Percentiles rank a stretch among this genome's conserved stretches.
Conservation (phyloP, 1,284 basidiomycete genomes). For the Moesziomyces sp. region DNA sequence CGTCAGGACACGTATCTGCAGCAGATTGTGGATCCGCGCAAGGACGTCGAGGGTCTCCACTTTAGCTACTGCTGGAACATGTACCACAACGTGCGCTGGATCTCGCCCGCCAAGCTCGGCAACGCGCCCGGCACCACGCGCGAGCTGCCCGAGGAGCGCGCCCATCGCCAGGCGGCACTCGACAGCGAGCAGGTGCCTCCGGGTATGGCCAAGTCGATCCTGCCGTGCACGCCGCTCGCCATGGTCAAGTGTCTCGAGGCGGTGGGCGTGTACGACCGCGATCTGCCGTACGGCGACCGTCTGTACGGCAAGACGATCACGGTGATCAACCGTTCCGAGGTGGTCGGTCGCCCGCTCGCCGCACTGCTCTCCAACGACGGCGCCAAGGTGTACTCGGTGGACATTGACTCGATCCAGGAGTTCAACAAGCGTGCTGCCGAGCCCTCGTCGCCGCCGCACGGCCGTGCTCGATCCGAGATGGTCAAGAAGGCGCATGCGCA, state of each 20-base stretch:
- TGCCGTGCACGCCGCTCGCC: constrained; percentile 95
- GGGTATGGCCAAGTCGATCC: constrained; percentile 89
- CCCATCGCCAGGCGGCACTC: constrained; percentile 35
- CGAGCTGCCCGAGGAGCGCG: constrained; percentile 50
- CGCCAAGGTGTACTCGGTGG: constrained; percentile 90
- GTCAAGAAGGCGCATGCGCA: constrained; percentile 73
- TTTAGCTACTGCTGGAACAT: constrained; percentile 72
- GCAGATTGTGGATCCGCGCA: constrained; percentile 90
- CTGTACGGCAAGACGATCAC: constrained; percentile 93
- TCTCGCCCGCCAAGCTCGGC: constrained; percentile 61
- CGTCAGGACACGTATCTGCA: constrained; percentile 93
- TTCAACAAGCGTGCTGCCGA: constrained; percentile 66
- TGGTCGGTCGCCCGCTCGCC: constrained; percentile 92
- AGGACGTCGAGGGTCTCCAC: constrained; percentile 96
- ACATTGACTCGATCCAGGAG: constrained; percentile 89
- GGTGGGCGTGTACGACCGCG: constrained; percentile 88
- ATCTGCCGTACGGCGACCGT: constrained; percentile 91
- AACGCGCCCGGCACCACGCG: constrained; percentile 63
- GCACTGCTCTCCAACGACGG: constrained; percentile 95
- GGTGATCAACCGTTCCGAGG: constrained; percentile 96
- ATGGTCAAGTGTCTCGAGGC: constrained; percentile 92
- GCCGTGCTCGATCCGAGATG: constrained; percentile 51
- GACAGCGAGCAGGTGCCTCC: constrained; percentile 71
- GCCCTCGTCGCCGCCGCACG: constrained; percentile 16
- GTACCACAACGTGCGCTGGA: constrained; percentile 68